A percentile compares a stretch with the other conserved stretches of the same genome.
Conservation (phyloP, 805 yeast species). For the Pichia membranifaciens region DNA sequence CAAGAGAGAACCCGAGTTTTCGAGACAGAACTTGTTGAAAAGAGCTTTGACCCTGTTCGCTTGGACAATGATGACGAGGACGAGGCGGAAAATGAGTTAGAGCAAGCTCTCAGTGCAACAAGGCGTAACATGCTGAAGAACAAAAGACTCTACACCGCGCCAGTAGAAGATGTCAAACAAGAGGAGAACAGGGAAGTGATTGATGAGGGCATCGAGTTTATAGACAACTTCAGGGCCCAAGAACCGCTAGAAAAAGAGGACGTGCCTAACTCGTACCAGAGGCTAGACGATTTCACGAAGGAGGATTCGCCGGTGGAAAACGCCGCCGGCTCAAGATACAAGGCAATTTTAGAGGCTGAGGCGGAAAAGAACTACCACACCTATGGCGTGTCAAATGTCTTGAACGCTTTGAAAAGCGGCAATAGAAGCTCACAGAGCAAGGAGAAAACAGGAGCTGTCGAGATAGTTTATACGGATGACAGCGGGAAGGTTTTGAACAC, state of each 20-base stretch:
- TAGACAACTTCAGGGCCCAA: conserved; percentile 23
- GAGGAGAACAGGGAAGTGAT: conserved; percentile 21
- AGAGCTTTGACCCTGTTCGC: conserved; percentile 23
- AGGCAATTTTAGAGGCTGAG: conserved; percentile 5
- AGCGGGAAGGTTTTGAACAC: conserved; percentile 52
- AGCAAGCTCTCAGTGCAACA: conserved; percentile 25
- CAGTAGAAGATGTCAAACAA: background rate
- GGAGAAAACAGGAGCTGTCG: conserved; percentile 8
- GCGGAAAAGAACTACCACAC: background rate
- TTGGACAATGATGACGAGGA: conserved; percentile 25
- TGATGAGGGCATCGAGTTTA: conserved; percentile 35
- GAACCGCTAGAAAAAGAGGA: background rate
- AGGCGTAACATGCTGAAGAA: conserved; percentile 16
- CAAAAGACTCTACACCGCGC: background rate
- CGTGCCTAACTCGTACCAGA: background rate
- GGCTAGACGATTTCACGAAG: too few species aligned
- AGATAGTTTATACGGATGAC: conserved; percentile 59
- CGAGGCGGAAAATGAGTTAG: conserved; percentile 21
- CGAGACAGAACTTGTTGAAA: conserved; percentile 13
- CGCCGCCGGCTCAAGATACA: conserved; percentile 23
- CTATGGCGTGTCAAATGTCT: conserved; percentile 8
- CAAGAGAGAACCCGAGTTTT: conserved; percentile 12
- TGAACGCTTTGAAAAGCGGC: background rate
- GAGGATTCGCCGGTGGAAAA: conserved; percentile 16
- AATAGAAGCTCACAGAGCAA: background rate